These are phyloP conservation scores for Podaxis sp. DNA, from an alignment of 768 basidiomycete species.

Conservation along the genomic window DNA sequence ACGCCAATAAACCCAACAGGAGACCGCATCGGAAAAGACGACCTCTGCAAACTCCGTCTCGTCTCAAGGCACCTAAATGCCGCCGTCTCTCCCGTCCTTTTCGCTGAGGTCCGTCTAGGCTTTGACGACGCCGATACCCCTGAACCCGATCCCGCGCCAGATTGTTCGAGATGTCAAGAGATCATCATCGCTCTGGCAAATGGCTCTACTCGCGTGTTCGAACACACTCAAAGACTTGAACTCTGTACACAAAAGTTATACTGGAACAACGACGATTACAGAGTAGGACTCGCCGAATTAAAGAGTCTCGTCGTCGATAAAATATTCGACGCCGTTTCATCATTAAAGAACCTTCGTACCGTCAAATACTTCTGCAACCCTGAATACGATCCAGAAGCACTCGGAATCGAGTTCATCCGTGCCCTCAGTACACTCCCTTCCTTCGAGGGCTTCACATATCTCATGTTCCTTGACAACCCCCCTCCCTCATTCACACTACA, in stretches of 20 bases:
- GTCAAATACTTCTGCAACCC: background rate
- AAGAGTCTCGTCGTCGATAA: background rate
- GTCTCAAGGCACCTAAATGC: background rate
- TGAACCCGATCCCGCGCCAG: background rate
- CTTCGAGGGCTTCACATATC: background rate
- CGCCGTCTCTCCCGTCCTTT: constrained; percentile 2
- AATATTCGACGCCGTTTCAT: background rate
- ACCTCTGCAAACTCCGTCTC: constrained; percentile 5
- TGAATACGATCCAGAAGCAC: background rate
- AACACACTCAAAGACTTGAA: background rate
- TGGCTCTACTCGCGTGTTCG: background rate
- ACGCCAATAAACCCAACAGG: background rate
- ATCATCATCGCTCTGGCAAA: constrained; percentile 5
- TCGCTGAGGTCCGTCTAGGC: background rate
- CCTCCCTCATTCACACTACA: constrained; percentile 1
- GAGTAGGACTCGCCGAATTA: background rate
- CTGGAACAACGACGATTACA: background rate
- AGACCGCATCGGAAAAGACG: background rate
- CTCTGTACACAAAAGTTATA: background rate
- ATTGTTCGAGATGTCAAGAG: constrained; percentile 2
- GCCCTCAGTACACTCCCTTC: constrained; percentile 1
- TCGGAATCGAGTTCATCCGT: background rate
- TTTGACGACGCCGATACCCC: background rate
- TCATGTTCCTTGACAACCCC: background rate
- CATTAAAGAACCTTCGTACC: background rate